Evolutionary conservation across 495 filamentous ascomycete species (phyloP), one percentile per base, ranked within the genome.

Genomic region (Aspergillus coremiiformis): DNA sequence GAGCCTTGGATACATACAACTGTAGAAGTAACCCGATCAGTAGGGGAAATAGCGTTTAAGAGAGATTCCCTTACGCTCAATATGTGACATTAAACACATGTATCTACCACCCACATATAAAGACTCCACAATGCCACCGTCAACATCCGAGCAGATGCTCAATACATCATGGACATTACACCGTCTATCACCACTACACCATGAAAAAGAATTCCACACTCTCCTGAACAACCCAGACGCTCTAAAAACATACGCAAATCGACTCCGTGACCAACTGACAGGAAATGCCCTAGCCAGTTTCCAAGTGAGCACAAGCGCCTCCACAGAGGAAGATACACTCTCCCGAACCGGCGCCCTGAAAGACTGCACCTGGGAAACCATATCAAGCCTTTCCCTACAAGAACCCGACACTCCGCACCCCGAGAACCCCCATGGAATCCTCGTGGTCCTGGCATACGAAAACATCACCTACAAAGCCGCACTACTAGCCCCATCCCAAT

Each of bases 131-230:
- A 70, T 73, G 68, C 61, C 61, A 29, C 50, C 51, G 50, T 47
- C 58, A 44, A 61, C 44, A n/a, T 45, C 54, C 5, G 44, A 48
- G n/a, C 64, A 69, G 22, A 68, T 83, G 26, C 75, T 80, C 48
- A 76, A 78, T 45, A 76, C 75, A 1, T 79, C 76, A 8, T 83
- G 77, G 69, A 76, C 73, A 8, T 55, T 77, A n/a, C 69, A 82
- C 56, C 75, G 77, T 32, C 67, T 83, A 33, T 80, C 79, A 1
- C 78, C 78, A 14, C 70, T 83, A 22, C 68, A 78, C 57, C 70
- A 76, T 45, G 64, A 57, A 17, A 72, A 66, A 42, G 70, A 71
- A 42, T 69, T 69, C 53, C 58, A 66, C 19, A 50, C 67, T 5
- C 70, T 76, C 14, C 54, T 76, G 44, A 51, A 63, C 50, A 62